Base-by-base conservation (phyloP, 306 rosid genomes). In the Bauhinia variegata region DNA sequence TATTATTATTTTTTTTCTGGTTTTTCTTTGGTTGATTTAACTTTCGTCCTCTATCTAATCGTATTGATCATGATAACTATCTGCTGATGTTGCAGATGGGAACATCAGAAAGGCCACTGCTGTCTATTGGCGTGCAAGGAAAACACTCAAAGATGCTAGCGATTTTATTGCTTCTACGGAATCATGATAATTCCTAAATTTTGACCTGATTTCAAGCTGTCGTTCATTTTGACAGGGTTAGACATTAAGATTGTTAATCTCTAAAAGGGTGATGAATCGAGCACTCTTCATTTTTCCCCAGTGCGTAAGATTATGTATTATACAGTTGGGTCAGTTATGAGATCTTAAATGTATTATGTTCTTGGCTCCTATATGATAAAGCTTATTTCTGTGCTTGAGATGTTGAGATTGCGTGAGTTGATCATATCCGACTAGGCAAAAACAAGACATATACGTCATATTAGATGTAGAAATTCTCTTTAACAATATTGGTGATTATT, bases 71-170 rank as follows among this genome's bases (percentile, higher is more conserved):
- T 30, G 28, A 43, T 36, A 9, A 19, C 5, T 60, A 60, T 75
- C 65, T 18, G 15, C 54, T 30, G 43, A 10, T 75, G 54, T 55
- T 80, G 71, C 97, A 93, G 99, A 78, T 88, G 85, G 97, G 97
- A 67, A 84, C 95, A 55, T 86, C 97, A 5, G 88, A 85, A 61
- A 83, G 15, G 88, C 97, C 5, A 71, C 81, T 68, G 87, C 85
- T 4, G 73, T 90, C 36, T 54, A 62, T 71, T 93, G 95, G 90
- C 88, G 93, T 18, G 95, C 95, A 5, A 84, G 81, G 65, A 93
- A 71, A 82, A 70, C 70, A 38, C 84, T 93, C n/a, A 78, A 84
- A 81, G 97, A 90, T 77, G 48, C 82, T 30, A 55, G 82, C 41
- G 88, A 78, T 32, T 75, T 88, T 72, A 54, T 66, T 36, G 65